Evolutionary conservation across 768 basidiomycete genomes (phyloP).

Genomic region (Amanita brunnescens): DNA sequence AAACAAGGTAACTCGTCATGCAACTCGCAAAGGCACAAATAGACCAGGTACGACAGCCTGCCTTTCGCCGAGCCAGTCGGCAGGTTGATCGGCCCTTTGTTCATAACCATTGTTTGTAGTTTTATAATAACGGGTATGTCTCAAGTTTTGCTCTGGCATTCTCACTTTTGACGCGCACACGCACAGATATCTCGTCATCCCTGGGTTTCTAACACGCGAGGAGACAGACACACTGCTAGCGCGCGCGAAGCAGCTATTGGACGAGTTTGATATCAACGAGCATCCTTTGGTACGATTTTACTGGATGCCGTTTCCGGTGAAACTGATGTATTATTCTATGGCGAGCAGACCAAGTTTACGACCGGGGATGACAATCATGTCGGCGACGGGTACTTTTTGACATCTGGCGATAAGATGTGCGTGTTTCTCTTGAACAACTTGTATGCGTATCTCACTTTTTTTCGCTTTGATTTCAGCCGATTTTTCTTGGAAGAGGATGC

Average conservation of each 20-base stretch:
- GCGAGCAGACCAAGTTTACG: conserved; percentile 76
- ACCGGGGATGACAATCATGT: conserved; percentile 71
- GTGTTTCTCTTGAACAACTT: conserved; percentile 7
- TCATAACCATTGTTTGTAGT: conserved; percentile 25
- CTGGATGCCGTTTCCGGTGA: not conserved
- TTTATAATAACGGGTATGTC: conserved; percentile 46
- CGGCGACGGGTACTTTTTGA: conserved; percentile 90
- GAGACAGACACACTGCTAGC: conserved; percentile 54
- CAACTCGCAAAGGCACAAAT: conserved; percentile 8
- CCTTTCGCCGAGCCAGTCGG: too few species aligned
- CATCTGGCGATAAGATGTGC: conserved; percentile 84
- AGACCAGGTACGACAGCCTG: conserved; percentile 2
- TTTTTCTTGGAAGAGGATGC: conserved; percentile 94
- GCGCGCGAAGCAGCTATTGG: conserved; percentile 67
- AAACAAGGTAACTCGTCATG: conserved; percentile 4
- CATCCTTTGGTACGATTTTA: conserved; percentile 65
- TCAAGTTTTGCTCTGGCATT: conserved; percentile 7
- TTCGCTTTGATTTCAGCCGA: conserved; percentile 30
- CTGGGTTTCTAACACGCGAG: conserved; percentile 53
- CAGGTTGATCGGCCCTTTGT: not conserved
- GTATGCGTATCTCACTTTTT: not conserved
- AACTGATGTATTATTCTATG: not conserved
- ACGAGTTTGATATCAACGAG: conserved; percentile 65
- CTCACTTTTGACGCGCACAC: not conserved
- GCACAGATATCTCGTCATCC: conserved; percentile 69